A percentile compares a stretch with the other conserved stretches of the same genome.
phyloP scores from a whole-genome alignment of 345 rosid genomes.

The Pugionium dolabratum region DNA sequence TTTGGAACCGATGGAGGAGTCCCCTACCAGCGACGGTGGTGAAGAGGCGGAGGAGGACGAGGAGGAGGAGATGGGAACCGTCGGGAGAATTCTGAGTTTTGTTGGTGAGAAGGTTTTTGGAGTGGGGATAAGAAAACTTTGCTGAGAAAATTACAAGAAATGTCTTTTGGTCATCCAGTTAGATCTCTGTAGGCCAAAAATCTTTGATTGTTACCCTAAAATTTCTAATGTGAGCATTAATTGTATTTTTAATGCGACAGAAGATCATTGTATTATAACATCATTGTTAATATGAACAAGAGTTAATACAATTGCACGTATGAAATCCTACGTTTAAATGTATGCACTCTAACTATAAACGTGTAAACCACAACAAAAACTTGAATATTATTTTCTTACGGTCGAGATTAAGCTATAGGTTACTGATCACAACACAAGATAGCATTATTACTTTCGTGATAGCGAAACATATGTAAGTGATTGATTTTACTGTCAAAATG shows the following conservation, averaged over 20 bases:
- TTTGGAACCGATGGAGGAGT: constrained; percentile 30
- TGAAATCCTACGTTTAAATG: too few species aligned
- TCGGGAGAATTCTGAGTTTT: constrained; percentile 54
- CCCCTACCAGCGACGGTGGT: neutral
- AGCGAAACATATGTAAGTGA: too few species aligned
- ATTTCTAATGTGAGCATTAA: constrained; percentile 25
- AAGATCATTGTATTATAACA: constrained; percentile 24
- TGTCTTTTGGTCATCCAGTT: constrained; percentile 13
- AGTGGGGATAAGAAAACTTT: constrained; percentile 49
- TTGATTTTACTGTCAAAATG: too few species aligned
- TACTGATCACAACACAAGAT: too few species aligned
- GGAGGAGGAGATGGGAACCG: constrained; percentile 47
- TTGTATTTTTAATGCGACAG: constrained; percentile 25
- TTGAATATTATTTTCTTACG: too few species aligned
- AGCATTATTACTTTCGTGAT: too few species aligned
- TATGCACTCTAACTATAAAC: too few species aligned
- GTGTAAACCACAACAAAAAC: too few species aligned
- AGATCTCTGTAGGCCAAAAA: neutral
- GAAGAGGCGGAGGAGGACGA: constrained; percentile 42
- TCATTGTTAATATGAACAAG: neutral
- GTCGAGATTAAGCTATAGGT: too few species aligned
- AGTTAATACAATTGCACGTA: too few species aligned
- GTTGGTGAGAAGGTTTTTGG: constrained; percentile 79
- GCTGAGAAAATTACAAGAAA: neutral
- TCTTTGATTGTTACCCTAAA: constrained; percentile 6